A percentile compares a stretch with the other conserved stretches of the same genome.
Conservation (phyloP, 2,329 filamentous ascomycete genomes). For the Ceratocystis colombiana region DNA sequence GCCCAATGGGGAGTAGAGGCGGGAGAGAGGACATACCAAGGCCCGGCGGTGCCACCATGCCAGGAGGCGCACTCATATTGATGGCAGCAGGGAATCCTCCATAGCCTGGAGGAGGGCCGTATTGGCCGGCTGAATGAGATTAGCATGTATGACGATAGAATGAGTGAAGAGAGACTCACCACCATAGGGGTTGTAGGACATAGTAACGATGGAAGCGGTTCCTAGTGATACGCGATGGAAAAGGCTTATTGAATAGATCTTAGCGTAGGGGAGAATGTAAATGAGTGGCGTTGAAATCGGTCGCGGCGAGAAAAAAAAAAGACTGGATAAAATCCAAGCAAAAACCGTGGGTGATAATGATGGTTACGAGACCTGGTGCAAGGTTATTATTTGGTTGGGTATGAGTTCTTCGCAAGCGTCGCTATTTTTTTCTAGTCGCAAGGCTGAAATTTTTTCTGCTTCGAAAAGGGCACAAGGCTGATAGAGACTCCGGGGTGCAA, state of each 20-base stretch:
- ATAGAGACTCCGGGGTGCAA: neutral
- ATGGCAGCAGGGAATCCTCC: slow-evolving; percentile 56
- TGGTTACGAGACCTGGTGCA: neutral
- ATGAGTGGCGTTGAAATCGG: neutral
- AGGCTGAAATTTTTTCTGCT: slow-evolving; percentile 19
- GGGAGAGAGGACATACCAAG: slow-evolving; percentile 53
- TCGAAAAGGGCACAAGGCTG: slow-evolving; percentile 16
- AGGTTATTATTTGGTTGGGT: neutral
- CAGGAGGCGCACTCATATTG: slow-evolving; percentile 41
- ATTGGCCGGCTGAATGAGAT: slow-evolving; percentile 1
- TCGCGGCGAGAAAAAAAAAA: neutral
- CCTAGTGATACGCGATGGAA: neutral
- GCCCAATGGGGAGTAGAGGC: slow-evolving; percentile 14
- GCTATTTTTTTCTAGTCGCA: slow-evolving; percentile 17
- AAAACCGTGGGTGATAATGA: neutral
- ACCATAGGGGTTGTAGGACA: slow-evolving; percentile 55
- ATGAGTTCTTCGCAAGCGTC: neutral
- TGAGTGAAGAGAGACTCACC: slow-evolving; percentile 33
- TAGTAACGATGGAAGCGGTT: slow-evolving; percentile 29
- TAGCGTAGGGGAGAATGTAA: neutral
- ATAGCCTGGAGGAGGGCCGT: slow-evolving; percentile 56
- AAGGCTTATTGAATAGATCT: neutral
- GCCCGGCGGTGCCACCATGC: slow-evolving; percentile 69
- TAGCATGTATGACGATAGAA: slow-evolving; percentile 6
- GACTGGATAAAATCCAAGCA: neutral